Evolutionary conservation across 768 basidiomycete genomes (phyloP).

Genomic region (Collybia mongolica): DNA sequence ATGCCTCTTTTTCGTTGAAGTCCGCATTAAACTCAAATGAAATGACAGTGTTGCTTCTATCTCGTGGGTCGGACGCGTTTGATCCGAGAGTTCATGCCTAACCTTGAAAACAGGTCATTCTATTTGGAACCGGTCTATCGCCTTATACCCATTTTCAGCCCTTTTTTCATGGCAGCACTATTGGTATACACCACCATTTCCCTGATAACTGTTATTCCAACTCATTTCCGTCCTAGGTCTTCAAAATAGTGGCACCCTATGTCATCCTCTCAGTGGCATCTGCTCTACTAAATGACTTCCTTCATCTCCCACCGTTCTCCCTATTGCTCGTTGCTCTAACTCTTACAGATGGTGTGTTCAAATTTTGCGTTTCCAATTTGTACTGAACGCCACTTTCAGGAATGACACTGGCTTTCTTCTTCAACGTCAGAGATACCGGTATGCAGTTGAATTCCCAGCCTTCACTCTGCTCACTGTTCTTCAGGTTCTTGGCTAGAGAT

Average conservation of each 20-base stretch:
- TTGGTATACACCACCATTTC: slow-evolving; percentile 42
- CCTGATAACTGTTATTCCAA: background rate
- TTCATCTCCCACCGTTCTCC: slow-evolving; percentile 76
- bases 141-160: slow-evolving; percentile 81
- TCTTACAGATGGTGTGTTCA: slow-evolving; percentile 60
- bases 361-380: background rate
- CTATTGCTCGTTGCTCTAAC: slow-evolving; percentile 76
- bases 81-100: background rate
- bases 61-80: slow-evolving; percentile 46
- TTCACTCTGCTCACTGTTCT: slow-evolving; percentile 5
- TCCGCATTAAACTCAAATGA: slow-evolving; percentile 1
- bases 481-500: slow-evolving; percentile 87
- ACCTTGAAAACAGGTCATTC: slow-evolving; percentile 52
- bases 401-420: slow-evolving; percentile 85
- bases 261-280: slow-evolving; percentile 71
- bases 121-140: slow-evolving; percentile 89
- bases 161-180: slow-evolving; percentile 77
- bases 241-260: slow-evolving; percentile 83
- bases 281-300: slow-evolving; percentile 63
- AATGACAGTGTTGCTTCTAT: slow-evolving; percentile 72
- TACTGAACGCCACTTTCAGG: slow-evolving; percentile 34
- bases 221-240: slow-evolving; percentile 44
- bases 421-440: slow-evolving; percentile 80
- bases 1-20: slow-evolving; percentile 2
- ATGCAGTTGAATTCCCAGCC: slow-evolving; percentile 7